phyloP scores from a whole-genome alignment of 2,329 filamentous ascomycete species.

The Phialemonium atrogriseum region DNA sequence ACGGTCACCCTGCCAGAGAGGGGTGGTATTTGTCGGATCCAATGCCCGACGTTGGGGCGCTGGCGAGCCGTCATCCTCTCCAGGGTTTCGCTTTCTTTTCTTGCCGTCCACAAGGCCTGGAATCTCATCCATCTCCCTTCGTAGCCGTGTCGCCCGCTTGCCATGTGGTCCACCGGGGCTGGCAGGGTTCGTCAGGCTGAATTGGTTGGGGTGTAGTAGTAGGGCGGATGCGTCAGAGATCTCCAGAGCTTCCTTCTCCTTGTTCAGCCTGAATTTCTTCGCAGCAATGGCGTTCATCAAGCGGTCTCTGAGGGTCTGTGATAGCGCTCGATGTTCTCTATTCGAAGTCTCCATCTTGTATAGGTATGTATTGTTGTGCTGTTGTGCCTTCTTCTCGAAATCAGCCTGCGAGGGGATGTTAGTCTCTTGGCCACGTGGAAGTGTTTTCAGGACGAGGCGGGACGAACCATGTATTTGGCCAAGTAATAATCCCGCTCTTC shows the following conservation, averaged over 20 bases:
- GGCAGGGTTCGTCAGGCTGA: constrained; percentile 55
- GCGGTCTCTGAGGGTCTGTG: constrained; percentile 55
- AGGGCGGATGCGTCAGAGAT: constrained; percentile 59
- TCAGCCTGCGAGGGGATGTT: constrained; percentile 39
- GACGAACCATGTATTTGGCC: constrained; percentile 67
- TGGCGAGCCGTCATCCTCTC: constrained; percentile 53
- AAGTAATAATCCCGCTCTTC: constrained; percentile 81
- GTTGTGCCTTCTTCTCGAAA: constrained; percentile 52
- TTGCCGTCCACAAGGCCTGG: constrained; percentile 46
- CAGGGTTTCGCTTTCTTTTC: constrained; percentile 53
- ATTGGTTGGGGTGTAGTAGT: constrained; percentile 60
- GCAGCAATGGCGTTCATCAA: constrained; percentile 56
- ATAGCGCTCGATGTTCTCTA: constrained; percentile 51
- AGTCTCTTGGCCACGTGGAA: constrained; percentile 1
- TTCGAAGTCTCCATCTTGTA: constrained; percentile 56
- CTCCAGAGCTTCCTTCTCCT: constrained; percentile 61
- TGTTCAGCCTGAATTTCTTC: constrained; percentile 55
- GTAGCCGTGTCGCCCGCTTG: constrained; percentile 54
- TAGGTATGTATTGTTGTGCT: constrained; percentile 49
- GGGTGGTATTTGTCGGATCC: constrained; percentile 49
- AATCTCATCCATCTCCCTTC: constrained; percentile 52
- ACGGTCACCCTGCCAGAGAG: constrained; percentile 55
- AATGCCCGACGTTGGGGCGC: constrained; percentile 46
- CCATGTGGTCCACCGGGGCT: constrained; percentile 55
- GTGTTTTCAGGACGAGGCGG: constrained; percentile 1